Percentiles rank a stretch among this genome's conserved stretches.
phyloP scores from a whole-genome alignment of 2,329 filamentous ascomycete genomes.

The Volutella citrinella region DNA sequence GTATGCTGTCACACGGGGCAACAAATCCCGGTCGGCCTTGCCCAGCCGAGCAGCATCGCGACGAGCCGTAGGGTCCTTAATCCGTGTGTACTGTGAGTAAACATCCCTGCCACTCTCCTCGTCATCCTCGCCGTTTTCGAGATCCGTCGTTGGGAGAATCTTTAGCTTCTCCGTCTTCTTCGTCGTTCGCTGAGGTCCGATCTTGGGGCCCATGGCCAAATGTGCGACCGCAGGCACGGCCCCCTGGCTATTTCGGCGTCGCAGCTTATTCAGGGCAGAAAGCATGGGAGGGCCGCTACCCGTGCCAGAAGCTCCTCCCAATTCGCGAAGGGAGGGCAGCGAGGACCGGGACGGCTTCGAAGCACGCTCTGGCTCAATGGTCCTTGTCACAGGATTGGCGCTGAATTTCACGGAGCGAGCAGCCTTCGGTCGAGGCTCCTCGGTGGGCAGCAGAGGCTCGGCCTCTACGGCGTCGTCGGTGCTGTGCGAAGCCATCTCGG shows the following conservation, averaged over 20 bases:
- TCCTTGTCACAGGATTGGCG: slow-evolving; percentile 62
- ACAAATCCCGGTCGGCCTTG: slow-evolving; percentile 82
- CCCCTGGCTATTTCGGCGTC: slow-evolving; percentile 80
- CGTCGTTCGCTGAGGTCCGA: slow-evolving; percentile 90
- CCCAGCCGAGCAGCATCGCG: slow-evolving; percentile 89
- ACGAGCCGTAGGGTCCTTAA: slow-evolving; percentile 92
- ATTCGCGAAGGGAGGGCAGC: too few species aligned
- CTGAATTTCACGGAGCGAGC: slow-evolving; percentile 75
- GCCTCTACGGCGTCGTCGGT: slow-evolving; percentile 26
- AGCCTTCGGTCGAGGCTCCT: slow-evolving; percentile 40
- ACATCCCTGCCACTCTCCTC: slow-evolving; percentile 94
- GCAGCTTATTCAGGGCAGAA: slow-evolving; percentile 80
- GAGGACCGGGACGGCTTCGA: too few species aligned
- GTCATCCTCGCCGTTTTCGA: slow-evolving; percentile 71
- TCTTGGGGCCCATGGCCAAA: slow-evolving; percentile 56
- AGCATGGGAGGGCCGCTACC: slow-evolving; percentile 56
- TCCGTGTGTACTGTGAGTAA: slow-evolving; percentile 95
- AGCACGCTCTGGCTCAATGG: slow-evolving; percentile 48
- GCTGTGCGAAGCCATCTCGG: slow-evolving; percentile 25
- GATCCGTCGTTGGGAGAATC: slow-evolving; percentile 86
- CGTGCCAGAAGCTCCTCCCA: slow-evolving; percentile 15
- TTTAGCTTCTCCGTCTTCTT: slow-evolving; percentile 97
- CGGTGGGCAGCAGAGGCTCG: slow-evolving; percentile 33
- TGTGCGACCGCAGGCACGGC: slow-evolving; percentile 35
- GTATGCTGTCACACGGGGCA: slow-evolving; percentile 93